Evolutionary conservation across 1,284 basidiomycete species (phyloP).

Genomic region (Volvariella volvacea): DNA sequence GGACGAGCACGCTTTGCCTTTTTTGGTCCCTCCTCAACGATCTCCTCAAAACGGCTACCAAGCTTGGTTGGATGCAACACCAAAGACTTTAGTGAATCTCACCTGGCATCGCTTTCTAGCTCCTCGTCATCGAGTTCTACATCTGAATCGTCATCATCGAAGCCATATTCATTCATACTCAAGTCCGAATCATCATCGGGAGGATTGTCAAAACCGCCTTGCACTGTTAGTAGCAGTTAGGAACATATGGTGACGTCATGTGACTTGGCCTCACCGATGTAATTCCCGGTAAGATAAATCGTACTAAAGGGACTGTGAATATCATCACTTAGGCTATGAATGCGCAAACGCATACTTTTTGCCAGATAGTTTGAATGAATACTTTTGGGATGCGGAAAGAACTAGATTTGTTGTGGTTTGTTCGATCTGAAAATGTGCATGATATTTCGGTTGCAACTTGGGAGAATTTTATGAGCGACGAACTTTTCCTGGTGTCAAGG

Average conservation of each 20-base stretch:
- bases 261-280: slow-evolving; percentile 51
- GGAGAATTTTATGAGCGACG: slow-evolving; percentile 11
- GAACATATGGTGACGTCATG: slow-evolving; percentile 7
- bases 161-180: background rate
- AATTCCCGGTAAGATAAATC: slow-evolving; percentile 87
- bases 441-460: slow-evolving; percentile 2
- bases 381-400: slow-evolving; percentile 68
- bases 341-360: slow-evolving; percentile 59
- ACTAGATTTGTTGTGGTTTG: slow-evolving; percentile 74
- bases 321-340: background rate
- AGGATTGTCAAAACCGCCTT: slow-evolving; percentile 39
- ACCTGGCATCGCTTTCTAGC: slow-evolving; percentile 55
- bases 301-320: slow-evolving; percentile 37
- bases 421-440: slow-evolving; percentile 54
- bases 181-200: slow-evolving; percentile 41
- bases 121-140: slow-evolving; percentile 49
- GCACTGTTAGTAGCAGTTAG: slow-evolving; percentile 31
- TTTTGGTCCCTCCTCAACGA: slow-evolving; percentile 27
- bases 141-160: slow-evolving; percentile 56
- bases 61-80: slow-evolving; percentile 10
- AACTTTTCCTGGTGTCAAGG: slow-evolving; percentile 71
- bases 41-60: slow-evolving; percentile 63
- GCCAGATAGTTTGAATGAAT: slow-evolving; percentile 70
- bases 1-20: slow-evolving; percentile 54
- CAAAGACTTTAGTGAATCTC: slow-evolving; percentile 14